A percentile compares a stretch with the other conserved stretches of the same genome.
Evolutionary conservation across 1,284 basidiomycete genomes (phyloP).

Genomic region (Cryptococcus maquisensis): DNA sequence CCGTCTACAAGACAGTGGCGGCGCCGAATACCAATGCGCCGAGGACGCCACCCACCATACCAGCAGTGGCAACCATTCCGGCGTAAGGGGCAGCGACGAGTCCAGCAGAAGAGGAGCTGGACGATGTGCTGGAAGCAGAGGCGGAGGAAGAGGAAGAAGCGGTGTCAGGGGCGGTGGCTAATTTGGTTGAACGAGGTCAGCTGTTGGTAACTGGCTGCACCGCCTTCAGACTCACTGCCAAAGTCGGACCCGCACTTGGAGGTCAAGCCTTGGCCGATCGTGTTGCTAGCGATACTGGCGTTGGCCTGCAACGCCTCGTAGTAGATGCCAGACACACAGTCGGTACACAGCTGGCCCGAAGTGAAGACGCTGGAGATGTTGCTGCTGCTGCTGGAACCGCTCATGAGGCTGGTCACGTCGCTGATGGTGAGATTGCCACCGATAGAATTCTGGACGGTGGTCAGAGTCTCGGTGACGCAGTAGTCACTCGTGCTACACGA

Average conservation of each 20-base stretch:
- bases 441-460: conserved; percentile 31
- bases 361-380: conserved; percentile 16
- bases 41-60: conserved; percentile 7
- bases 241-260: conserved; percentile 37
- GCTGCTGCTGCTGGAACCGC: conserved; percentile 10
- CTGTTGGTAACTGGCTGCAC: neutral
- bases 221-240: conserved; percentile 24
- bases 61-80: conserved; percentile 8
- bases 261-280: conserved; percentile 26
- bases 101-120: conserved; percentile 9
- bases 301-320: conserved; percentile 34
- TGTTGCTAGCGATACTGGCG: conserved; percentile 20
- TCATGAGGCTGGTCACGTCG: conserved; percentile 28
- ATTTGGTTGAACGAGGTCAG: neutral
- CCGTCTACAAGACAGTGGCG: conserved; percentile 20
- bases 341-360: conserved; percentile 38
- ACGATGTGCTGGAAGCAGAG: conserved; percentile 12
- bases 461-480: conserved; percentile 37
- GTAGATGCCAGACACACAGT: conserved; percentile 40
- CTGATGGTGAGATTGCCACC: conserved; percentile 22
- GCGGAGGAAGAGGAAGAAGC: conserved; percentile 13
- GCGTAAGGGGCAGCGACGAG: conserved; percentile 9
- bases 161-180: conserved; percentile 14
- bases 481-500: conserved; percentile 30
- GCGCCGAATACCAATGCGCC: conserved; percentile 20